Evolutionary conservation across 2,329 filamentous ascomycete genomes (phyloP).

Genomic region (Colletotrichum lentis): DNA sequence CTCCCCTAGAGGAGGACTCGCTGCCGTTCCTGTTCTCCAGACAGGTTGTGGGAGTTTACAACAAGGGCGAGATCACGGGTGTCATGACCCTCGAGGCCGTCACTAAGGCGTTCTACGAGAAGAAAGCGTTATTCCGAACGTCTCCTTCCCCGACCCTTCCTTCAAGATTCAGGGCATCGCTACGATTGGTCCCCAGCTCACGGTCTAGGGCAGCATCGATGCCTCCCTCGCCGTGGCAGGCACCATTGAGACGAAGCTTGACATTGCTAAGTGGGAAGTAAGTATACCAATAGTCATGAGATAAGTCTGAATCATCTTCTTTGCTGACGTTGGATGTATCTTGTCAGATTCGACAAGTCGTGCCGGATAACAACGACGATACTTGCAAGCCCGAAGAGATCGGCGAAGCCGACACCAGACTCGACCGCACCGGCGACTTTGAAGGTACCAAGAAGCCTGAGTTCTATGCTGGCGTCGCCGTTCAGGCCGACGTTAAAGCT

Average conservation of each 20-base stretch:
- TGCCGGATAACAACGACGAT: neutral
- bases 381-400: conserved; percentile 14
- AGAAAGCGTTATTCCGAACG: conserved; percentile 39
- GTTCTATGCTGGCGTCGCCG: conserved; percentile 40
- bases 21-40: conserved; percentile 7
- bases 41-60: conserved; percentile 38
- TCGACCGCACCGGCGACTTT: conserved; percentile 38
- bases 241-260: conserved; percentile 42
- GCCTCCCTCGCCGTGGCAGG: conserved; percentile 40
- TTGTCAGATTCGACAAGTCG: conserved; percentile 7
- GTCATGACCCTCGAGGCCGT: conserved; percentile 43
- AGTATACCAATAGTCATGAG: neutral
- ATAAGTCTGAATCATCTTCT: too few relatives aligned
- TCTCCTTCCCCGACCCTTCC: conserved; percentile 43
- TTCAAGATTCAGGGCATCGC: conserved; percentile 45
- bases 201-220: conserved; percentile 40
- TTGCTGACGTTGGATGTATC: too few relatives aligned
- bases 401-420: conserved; percentile 30
- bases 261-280: conserved; percentile 43
- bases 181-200: conserved; percentile 46
- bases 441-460: conserved; percentile 35
- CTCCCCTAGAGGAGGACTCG: neutral
- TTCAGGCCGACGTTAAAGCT: neutral
- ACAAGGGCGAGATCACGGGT: conserved; percentile 41
- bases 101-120: conserved; percentile 39